Evolutionary conservation across 495 filamentous ascomycete genomes (phyloP).

Genomic region (Neurospora pannonica): DNA sequence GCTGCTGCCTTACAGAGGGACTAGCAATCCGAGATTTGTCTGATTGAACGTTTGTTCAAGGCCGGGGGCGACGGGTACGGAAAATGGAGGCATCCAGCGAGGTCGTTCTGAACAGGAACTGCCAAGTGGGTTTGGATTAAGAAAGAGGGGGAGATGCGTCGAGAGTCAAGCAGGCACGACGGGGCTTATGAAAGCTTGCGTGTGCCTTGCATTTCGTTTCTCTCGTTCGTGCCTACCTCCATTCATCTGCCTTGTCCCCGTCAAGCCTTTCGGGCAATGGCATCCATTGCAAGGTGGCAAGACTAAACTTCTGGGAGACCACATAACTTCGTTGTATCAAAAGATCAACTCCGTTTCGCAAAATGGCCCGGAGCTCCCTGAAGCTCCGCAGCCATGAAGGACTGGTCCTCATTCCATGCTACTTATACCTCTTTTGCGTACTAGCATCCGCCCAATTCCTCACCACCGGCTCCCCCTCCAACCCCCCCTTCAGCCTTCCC

Average conservation of each 20-base stretch:
- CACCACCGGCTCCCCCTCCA: background rate
- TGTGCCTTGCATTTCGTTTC: background rate
- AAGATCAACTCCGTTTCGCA: background rate
- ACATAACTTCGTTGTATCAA: no score
- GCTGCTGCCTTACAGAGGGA: no score
- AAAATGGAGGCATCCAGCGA: no score
- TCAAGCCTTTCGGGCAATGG: background rate
- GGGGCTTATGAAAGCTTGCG: background rate
- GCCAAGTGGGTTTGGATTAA: no score
- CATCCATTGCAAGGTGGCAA: background rate
- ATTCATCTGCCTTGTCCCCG: background rate
- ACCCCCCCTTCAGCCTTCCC: slow-evolving; percentile 7
- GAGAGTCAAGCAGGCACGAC: background rate
- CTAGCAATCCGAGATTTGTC: no score
- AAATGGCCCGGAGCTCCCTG: background rate
- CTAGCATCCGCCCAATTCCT: background rate
- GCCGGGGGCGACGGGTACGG: no score
- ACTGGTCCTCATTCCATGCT: background rate
- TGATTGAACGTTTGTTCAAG: no score
- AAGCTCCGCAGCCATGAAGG: no score
- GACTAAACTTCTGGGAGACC: background rate
- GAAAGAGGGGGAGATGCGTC: no score
- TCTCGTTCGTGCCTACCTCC: background rate
- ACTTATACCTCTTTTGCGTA: no score
- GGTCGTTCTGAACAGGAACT: no score